Evolutionary conservation across 2,329 filamentous ascomycete species (phyloP), one percentile per base, ranked within the genome.

Genomic region (Orbilia blumenaviensis): DNA sequence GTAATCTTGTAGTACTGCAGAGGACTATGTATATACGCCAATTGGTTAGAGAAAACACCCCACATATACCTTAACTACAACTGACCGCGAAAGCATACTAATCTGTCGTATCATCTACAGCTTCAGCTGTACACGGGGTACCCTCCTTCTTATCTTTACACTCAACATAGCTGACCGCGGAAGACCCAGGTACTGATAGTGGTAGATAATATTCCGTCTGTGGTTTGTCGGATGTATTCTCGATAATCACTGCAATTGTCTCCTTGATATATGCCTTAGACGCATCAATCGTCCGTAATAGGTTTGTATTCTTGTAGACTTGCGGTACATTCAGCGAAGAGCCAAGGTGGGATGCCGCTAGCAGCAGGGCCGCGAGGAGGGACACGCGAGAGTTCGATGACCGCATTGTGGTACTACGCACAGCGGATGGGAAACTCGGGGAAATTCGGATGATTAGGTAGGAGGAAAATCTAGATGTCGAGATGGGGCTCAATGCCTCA

Each of bases 181-280:
- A 87, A 80, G 97, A 88, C 83, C 92, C 86, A 78, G 90, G 88
- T 73, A 90, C 86, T 69, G 92, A 90, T 82, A 99, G 96, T 2
- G 94, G 92, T 63, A 99, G 81, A 83, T 91, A 98, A 87, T 99
- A 99, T 83, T 96, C 91, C 82, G 89, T 88, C 82, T 98, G 94
- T 16, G 93, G 88, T 79, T 90, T 85, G 77, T 88, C 87, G 81
- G 91, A 92, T 79, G 92, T 86, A 83, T 99, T 99, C 85, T 97
- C 91, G 78, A 99, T 89, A 61, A 96, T 87, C n/a, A 97, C 90
- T 84, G 98, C 97, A 86, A 97, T 89, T 12, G 90, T 91, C 84
- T 98, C 94, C 82, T 93, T 90, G 66, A 90, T 89, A 81, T 95
- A 98, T 79, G 89, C 92, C 86, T 97, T 98, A 84, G 98, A 94